These are phyloP conservation scores for Comarum palustre DNA, from an alignment of 306 rosid species.

Conservation along the genomic window DNA sequence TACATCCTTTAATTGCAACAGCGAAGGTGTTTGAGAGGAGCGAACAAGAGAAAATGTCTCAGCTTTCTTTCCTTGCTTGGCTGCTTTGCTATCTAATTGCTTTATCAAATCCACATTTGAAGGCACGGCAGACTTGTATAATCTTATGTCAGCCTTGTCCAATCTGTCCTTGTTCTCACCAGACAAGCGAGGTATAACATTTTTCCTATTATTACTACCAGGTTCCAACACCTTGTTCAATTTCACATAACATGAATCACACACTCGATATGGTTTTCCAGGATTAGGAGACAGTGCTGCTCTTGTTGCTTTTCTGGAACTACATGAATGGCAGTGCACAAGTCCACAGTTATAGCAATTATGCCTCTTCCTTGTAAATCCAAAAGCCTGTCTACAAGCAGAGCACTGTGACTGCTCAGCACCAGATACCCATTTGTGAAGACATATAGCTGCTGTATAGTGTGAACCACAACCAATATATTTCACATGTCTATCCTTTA, in stretches of 20 bases:
- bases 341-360: constrained; percentile 99
- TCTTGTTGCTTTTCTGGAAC: constrained; percentile 85
- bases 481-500: constrained; percentile 89
- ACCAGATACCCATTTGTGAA: constrained; percentile 97
- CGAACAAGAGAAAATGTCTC: constrained; percentile 82
- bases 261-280: constrained; percentile 81
- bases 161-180: constrained; percentile 96
- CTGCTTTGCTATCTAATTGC: constrained; percentile 90
- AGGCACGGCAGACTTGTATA: constrained; percentile 63
- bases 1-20: constrained; percentile 86
- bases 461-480: constrained; percentile 84
- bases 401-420: constrained; percentile 97
- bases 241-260: constrained; percentile 84
- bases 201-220: constrained; percentile 52
- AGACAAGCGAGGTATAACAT: constrained; percentile 73
- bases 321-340: constrained; percentile 98
- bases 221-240: constrained; percentile 80
- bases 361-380: constrained; percentile 94
- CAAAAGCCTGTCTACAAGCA: constrained; percentile 95
- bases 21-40: constrained; percentile 67
- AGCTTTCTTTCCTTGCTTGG: constrained; percentile 87
- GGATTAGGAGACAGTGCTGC: constrained; percentile 91
- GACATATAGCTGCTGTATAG: constrained; percentile 92
- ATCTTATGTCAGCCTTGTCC: constrained; percentile 73
- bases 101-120: constrained; percentile 93